Percentiles rank a stretch among this genome's conserved stretches.
Evolutionary conservation across 106 monocot species (phyloP).

Genomic region (Vanilla planifolia): DNA sequence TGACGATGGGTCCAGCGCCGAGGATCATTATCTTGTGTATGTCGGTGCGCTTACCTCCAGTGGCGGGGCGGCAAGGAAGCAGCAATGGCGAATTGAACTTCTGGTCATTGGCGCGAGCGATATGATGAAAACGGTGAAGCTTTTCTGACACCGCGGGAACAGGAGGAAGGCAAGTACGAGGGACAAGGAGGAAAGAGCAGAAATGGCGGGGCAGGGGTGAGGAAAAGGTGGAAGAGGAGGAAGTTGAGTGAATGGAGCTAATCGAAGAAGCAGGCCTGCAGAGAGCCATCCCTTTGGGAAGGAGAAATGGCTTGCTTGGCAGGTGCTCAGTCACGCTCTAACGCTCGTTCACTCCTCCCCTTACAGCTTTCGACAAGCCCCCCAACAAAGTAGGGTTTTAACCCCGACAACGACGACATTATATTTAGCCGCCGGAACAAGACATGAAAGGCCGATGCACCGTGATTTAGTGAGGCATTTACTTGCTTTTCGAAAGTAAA

Average conservation of each 20-base stretch:
- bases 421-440: no score
- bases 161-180: background rate
- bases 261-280: background rate
- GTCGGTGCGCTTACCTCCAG: constrained; percentile 68
- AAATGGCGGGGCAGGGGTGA: background rate
- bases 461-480: no score
- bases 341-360: no score
- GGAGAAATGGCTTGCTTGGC: no score
- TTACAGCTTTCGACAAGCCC: no score
- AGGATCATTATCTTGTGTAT: constrained; percentile 93
- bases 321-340: no score
- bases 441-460: no score
- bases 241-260: background rate
- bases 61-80: background rate
- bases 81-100: background rate
- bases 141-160: background rate
- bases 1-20: constrained; percentile 95
- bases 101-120: constrained; percentile 2
- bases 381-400: no score
- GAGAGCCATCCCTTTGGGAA: background rate
- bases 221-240: background rate
- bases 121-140: constrained; percentile 7
- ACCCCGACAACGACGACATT: no score
- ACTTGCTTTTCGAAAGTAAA: no score
- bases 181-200: background rate